Percentiles rank a stretch among this genome's conserved stretches.
Conservation (phyloP, 2,329 filamentous ascomycete genomes). For the Colletotrichum camelliae region DNA sequence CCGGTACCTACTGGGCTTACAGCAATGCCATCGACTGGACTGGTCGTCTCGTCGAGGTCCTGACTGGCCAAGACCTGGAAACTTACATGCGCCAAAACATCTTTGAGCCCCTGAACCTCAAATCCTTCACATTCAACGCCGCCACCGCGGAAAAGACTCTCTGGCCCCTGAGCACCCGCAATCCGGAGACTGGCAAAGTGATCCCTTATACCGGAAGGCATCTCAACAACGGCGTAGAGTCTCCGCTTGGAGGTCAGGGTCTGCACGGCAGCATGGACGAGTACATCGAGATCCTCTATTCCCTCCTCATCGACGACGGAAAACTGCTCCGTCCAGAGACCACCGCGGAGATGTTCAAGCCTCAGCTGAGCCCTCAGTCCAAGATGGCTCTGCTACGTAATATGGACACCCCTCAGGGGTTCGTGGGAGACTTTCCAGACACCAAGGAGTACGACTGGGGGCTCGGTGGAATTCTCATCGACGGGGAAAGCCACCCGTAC, state of each 20-base stretch:
- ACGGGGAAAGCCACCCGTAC: conserved; percentile 37
- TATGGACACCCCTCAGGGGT: conserved; percentile 28
- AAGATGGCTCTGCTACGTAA: conserved; percentile 25
- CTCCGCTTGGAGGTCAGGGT: conserved; percentile 39
- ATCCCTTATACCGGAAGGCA: background rate
- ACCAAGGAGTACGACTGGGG: conserved; percentile 44
- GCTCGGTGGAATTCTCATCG: conserved; percentile 44
- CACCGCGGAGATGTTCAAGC: conserved; percentile 48
- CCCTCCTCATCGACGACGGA: conserved; percentile 49
- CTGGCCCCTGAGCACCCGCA: conserved; percentile 19
- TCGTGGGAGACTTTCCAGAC: conserved; percentile 31
- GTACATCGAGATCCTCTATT: conserved; percentile 49
- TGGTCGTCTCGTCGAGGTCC: conserved; percentile 27
- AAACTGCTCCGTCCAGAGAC: conserved; percentile 48
- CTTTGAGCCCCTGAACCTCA: conserved; percentile 48
- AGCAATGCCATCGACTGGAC: conserved; percentile 35
- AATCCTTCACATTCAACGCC: background rate
- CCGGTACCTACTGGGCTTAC: conserved; percentile 33
- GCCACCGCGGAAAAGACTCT: background rate
- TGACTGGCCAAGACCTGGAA: conserved; percentile 27
- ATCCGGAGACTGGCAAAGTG: conserved; percentile 9
- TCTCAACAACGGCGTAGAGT: conserved; percentile 14
- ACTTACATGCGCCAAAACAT: conserved; percentile 41
- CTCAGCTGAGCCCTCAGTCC: conserved; percentile 40
- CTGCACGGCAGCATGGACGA: conserved; percentile 38